These are phyloP conservation scores for Hypericum perforatum DNA, from an alignment of 345 rosid species.

Conservation along the genomic window DNA sequence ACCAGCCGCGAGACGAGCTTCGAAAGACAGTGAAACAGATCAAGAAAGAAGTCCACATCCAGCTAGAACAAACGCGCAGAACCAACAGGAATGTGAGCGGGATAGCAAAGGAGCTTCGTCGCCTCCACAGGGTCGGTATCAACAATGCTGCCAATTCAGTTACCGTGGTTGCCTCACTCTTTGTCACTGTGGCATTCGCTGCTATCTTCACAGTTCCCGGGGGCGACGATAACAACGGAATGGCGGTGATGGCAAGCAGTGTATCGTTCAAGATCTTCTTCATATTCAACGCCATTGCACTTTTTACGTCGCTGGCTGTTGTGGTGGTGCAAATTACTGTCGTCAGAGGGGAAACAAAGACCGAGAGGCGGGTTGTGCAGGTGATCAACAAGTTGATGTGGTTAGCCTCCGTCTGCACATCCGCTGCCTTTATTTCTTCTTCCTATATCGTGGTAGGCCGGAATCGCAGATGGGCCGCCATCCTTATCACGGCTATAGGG, in stretches of 20 bases:
- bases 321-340: slow-evolving; percentile 87
- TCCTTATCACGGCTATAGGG: slow-evolving; percentile 63
- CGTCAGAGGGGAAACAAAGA: slow-evolving; percentile 72
- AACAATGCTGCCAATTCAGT: slow-evolving; percentile 21
- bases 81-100: slow-evolving; percentile 35
- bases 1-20: slow-evolving; percentile 79
- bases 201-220: slow-evolving; percentile 26
- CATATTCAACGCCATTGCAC: slow-evolving; percentile 57
- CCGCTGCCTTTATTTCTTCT: slow-evolving; percentile 64
- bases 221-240: slow-evolving; percentile 7
- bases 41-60: slow-evolving; percentile 65
- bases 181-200: slow-evolving; percentile 25
- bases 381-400: slow-evolving; percentile 91
- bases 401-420: slow-evolving; percentile 85
- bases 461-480: slow-evolving; percentile 60
- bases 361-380: slow-evolving; percentile 72
- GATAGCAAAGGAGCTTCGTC: slow-evolving; percentile 17
- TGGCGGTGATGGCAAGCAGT: slow-evolving; percentile 6
- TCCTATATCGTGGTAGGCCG: slow-evolving; percentile 80
- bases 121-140: slow-evolving; percentile 21
- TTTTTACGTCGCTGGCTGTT: slow-evolving; percentile 82
- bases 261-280: slow-evolving; percentile 35
- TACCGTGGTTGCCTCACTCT: slow-evolving; percentile 23
- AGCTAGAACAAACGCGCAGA: slow-evolving; percentile 82
- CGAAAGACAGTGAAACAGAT: slow-evolving; percentile 68